phyloP scores from a whole-genome alignment of 305 asterid genomes.

The Fraxinus albicans region DNA sequence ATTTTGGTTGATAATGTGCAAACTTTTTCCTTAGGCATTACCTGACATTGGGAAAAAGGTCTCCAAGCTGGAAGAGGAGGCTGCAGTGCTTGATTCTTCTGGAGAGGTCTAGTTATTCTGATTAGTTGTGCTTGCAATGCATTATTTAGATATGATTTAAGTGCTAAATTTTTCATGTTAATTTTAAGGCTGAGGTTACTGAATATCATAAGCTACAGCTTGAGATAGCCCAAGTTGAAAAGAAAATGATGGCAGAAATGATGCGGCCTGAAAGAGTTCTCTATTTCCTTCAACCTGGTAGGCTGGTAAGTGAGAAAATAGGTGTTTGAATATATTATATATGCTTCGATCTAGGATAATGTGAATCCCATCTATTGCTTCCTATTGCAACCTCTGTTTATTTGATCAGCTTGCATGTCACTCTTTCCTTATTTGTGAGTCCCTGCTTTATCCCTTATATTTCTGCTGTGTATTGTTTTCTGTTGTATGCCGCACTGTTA shows the following conservation, averaged over 20 bases:
- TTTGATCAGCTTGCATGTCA: constrained; percentile 18
- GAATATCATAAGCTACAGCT: constrained; percentile 85
- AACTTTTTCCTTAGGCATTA: constrained; percentile 55
- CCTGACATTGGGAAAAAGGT: constrained; percentile 88
- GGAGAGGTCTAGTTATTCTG: constrained; percentile 67
- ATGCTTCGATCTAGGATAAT: constrained; percentile 1
- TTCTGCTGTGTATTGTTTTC: background rate
- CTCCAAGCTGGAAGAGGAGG: constrained; percentile 85
- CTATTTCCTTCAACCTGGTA: constrained; percentile 84
- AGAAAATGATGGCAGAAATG: constrained; percentile 86
- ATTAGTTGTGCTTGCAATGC: constrained; percentile 21
- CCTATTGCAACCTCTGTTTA: background rate
- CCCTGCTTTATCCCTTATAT: background rate
- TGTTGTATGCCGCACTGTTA: background rate
- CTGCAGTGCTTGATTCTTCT: constrained; percentile 82
- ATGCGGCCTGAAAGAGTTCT: constrained; percentile 85
- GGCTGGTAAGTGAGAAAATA: constrained; percentile 67
- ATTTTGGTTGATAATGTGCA: constrained; percentile 26
- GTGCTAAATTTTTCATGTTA: constrained; percentile 20
- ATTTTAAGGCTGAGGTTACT: constrained; percentile 72
- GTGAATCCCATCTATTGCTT: background rate
- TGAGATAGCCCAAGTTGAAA: constrained; percentile 74
- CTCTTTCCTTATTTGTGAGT: background rate
- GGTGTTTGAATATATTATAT: constrained; percentile 3
- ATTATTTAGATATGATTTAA: constrained; percentile 5